These are phyloP conservation scores for Mallotus repandus DNA, from an alignment of 441 rosid species.

Conservation along the genomic window DNA sequence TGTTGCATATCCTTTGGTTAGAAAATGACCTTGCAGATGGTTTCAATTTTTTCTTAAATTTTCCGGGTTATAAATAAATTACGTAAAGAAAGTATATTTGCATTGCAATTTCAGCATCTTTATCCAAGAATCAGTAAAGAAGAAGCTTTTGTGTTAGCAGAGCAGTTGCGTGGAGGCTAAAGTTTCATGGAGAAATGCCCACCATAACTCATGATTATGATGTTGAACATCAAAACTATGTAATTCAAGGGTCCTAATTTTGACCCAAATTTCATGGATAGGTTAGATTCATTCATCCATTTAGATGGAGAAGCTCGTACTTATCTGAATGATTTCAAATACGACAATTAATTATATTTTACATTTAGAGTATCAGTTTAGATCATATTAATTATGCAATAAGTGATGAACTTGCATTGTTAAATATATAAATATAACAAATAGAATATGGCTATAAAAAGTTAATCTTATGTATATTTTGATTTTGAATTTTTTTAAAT, in stretches of 20 bases:
- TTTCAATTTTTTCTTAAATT: too few species aligned
- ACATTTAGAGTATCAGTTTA: too few species aligned
- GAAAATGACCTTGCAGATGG: conserved; percentile 2
- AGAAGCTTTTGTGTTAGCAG: not conserved
- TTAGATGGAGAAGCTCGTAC: not conserved
- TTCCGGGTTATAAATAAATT: too few species aligned
- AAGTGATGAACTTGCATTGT: too few species aligned
- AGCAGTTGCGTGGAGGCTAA: conserved; percentile 17
- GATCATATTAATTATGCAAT: too few species aligned
- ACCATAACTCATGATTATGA: not conserved
- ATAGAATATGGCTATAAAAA: too few species aligned
- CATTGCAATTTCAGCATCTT: conserved; percentile 6
- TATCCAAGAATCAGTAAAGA: conserved; percentile 14
- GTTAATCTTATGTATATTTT: too few species aligned
- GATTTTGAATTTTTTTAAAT: too few species aligned
- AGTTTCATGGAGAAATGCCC: not conserved
- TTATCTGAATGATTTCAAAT: not conserved
- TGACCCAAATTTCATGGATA: not conserved
- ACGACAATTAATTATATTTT: too few species aligned
- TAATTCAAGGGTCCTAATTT: not conserved
- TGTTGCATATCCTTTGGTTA: not conserved
- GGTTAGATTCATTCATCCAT: not conserved
- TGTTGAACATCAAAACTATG: not conserved
- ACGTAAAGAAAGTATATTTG: not conserved
- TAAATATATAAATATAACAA: too few species aligned